Base-by-base conservation (phyloP, 2,329 filamentous ascomycete genomes). In the Penicillium sp. region DNA sequence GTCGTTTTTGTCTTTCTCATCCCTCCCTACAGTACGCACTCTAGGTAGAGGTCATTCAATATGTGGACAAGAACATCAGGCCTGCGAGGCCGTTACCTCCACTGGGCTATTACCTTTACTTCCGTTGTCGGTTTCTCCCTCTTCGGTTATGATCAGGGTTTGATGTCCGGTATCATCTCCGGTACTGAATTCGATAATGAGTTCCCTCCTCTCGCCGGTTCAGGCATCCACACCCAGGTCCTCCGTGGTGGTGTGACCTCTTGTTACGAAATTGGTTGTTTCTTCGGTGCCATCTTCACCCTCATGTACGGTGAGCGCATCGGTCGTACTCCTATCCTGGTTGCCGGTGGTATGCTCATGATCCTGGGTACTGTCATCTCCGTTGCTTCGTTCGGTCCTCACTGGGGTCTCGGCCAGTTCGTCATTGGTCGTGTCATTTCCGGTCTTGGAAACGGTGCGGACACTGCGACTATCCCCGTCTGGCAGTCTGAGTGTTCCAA, bases 301-400 rank as follows among this genome's bases (percentile, higher is more conserved):
- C 48, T 56, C 8, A 29, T 47, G 29, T 56, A 27, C 29, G 54
- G 54, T 52, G 48, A 56, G 31, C 39, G 42, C 9, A 51, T 56
- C 33, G 54, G 73, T 21, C 72, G 73, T 19, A 71, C 66, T 13
- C 75, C 70, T 31, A 76, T 82, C 0, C 79, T 82, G 52, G 82
- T 85, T 63, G 74, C 80, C 45, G 85, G 85, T 51, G 79, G 82
- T 31, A 67, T 82, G 43, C 82, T 86, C 58, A 65, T 75, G 66
- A 56, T 69, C 19, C 13, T 75, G 35, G 73, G 73, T 44, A 69
- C 70, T 21, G 48, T 71, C 22, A 67, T 75, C 45, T 66, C 68
- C 4, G 60, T 64, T 6, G 59, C 62, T 46, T 48, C 66, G 21
- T 70, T 62, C 52, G 57, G 58, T 6, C 31, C 46, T 13, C 47